Evolutionary conservation across 495 filamentous ascomycete species (phyloP), one percentile per base, ranked within the genome.

Genomic region (Friedmanniomyces simplex): DNA sequence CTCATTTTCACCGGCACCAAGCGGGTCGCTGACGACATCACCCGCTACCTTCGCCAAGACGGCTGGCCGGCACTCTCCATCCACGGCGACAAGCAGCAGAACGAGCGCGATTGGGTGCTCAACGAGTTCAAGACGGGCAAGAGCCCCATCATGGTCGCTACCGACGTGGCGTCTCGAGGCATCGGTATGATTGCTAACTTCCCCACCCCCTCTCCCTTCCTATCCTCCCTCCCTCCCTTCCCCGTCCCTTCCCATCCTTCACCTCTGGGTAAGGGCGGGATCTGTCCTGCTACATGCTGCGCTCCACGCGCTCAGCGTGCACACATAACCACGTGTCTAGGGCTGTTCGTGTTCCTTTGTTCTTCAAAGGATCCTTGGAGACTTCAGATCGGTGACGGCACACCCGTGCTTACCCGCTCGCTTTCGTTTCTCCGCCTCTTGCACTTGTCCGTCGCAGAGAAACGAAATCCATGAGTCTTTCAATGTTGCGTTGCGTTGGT

Each of bases 51-150:
- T 46, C 90, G 93, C 65, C 93, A 98, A 74, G 93, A 98, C 70
- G 93, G 93, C 65, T 98, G 93, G 93, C 93, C 93, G 58, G 94
- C 93, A 41, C 84, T 98, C 62, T 96, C 93, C 49, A 98, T 98
- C 66, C 93, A 98, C 78, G 93, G 93, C 67, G 93, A 98, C 80
- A 98, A 98, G 77, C 91, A 96, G 67, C 93, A 98, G 71, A 94
- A 96, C 69, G 93, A 98, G 75, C 90, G 93, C 76, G 93, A 98
- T 76, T 98, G 93, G 93, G 93, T 98, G 65, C 77, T 98, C 71
- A 95, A 96, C 69, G 93, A 98, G 72, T 98, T 98, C 81, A 98
- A 97, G 83, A 89, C 89, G 63, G 91, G 93, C 75, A 82, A 86
- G 72, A 89, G 86, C 67, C 90, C 91, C 45, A 88, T 98, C 71